A percentile compares a stretch with the other conserved stretches of the same genome.
phyloP scores from a whole-genome alignment of 768 basidiomycete genomes.

The Leucocoprinus leucothites region DNA sequence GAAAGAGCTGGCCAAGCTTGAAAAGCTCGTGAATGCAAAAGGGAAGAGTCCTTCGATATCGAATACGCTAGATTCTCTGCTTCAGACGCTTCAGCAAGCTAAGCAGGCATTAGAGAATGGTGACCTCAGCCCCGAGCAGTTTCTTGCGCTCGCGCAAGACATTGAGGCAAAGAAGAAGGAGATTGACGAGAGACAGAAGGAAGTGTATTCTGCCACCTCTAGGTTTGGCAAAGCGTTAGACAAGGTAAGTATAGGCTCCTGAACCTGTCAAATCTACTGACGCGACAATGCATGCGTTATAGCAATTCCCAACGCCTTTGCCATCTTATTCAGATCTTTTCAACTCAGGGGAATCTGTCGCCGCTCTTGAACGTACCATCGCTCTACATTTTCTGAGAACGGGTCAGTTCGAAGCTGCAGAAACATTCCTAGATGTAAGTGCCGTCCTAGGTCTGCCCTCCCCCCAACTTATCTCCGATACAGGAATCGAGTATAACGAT shows the following conservation, averaged over 20 bases:
- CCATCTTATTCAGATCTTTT: slow-evolving; percentile 71
- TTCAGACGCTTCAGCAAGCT: slow-evolving; percentile 53
- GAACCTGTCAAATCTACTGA: neutral
- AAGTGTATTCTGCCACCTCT: slow-evolving; percentile 73
- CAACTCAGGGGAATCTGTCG: slow-evolving; percentile 52
- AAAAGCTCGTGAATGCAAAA: slow-evolving; percentile 54
- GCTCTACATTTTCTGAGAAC: slow-evolving; percentile 78
- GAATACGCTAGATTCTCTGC: slow-evolving; percentile 62
- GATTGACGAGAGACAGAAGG: slow-evolving; percentile 85
- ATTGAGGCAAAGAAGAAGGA: slow-evolving; percentile 79
- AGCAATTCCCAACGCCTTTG: slow-evolving; percentile 61
- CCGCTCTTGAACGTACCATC: slow-evolving; percentile 66
- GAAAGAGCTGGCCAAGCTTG: slow-evolving; percentile 79
- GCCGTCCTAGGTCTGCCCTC: neutral
- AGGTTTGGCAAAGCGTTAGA: slow-evolving; percentile 86
- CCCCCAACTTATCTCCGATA: neutral
- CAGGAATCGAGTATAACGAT: slow-evolving; percentile 71
- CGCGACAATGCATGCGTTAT: neutral
- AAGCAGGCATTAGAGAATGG: slow-evolving; percentile 51
- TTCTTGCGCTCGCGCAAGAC: slow-evolving; percentile 48
- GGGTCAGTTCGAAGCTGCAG: slow-evolving; percentile 75
- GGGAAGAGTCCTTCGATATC: slow-evolving; percentile 52
- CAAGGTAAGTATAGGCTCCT: slow-evolving; percentile 59
- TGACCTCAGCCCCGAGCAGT: slow-evolving; percentile 43
- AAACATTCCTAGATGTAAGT: slow-evolving; percentile 69